These are phyloP conservation scores for Candida nonsorbophila DNA, from an alignment of 805 yeast genomes.

Conservation along the genomic window DNA sequence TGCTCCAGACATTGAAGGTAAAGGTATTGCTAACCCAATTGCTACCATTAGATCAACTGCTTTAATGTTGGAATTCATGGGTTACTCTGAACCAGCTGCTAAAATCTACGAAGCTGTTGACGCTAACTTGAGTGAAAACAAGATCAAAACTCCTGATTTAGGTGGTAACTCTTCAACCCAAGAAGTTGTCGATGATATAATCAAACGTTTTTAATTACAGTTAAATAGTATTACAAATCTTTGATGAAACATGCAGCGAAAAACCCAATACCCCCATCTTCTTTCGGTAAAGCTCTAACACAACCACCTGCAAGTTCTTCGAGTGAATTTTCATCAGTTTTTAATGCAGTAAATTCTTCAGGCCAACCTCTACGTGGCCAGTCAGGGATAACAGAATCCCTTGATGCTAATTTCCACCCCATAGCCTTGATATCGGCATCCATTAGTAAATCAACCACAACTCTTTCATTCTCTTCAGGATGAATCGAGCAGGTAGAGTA, in stretches of 20 bases:
- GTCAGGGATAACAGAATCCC: conserved; percentile 62
- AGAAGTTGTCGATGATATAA: conserved; percentile 80
- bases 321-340: conserved; percentile 36
- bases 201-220: conserved; percentile 37
- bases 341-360: conserved; percentile 55
- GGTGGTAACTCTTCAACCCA: conserved; percentile 88
- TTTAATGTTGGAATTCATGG: conserved; percentile 92
- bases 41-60: conserved; percentile 98
- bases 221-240: conserved; percentile 1
- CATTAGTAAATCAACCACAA: conserved; percentile 69
- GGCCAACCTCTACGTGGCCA: conserved; percentile 86
- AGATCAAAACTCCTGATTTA: conserved; percentile 84
- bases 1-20: conserved; percentile 98
- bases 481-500: conserved; percentile 96
- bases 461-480: conserved; percentile 90
- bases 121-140: conserved; percentile 78
- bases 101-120: conserved; percentile 92
- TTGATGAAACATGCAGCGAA: conserved; percentile 86
- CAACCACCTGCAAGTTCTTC: conserved; percentile 71
- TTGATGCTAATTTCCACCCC: conserved; percentile 71
- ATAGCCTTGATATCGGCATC: conserved; percentile 56
- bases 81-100: conserved; percentile 84
- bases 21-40: conserved; percentile 90
- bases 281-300: conserved; percentile 76
- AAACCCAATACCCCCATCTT: conserved; percentile 98